These are phyloP conservation scores for Phytophthora tentaculata DNA, from an alignment of 352 stramenopile species.

Conservation along the genomic window DNA sequence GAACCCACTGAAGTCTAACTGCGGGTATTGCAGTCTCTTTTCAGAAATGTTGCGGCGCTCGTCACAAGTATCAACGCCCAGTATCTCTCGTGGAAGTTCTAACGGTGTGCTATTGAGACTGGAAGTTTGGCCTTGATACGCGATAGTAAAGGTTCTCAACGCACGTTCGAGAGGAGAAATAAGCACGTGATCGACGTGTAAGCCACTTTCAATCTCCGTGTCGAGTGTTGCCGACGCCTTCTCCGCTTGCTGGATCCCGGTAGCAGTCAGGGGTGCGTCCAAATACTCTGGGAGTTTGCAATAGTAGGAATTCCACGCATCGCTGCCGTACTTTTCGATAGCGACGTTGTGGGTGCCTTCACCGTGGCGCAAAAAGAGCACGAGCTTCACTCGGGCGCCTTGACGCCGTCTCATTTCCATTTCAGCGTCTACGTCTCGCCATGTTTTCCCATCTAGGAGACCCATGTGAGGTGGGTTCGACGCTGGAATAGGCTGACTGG, in stretches of 20 bases:
- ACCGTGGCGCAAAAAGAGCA: constrained; percentile 38
- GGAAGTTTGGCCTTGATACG: constrained; percentile 25
- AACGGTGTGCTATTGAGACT: constrained; percentile 21
- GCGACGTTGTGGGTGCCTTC: constrained; percentile 39
- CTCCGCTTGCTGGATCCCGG: constrained; percentile 26
- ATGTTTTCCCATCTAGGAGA: constrained; percentile 34
- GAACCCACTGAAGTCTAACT: constrained; percentile 31
- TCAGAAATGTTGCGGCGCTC: constrained; percentile 29
- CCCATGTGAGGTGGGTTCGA: constrained; percentile 31
- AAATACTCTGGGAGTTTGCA: constrained; percentile 34
- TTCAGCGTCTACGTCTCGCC: constrained; percentile 29
- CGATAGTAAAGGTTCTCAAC: constrained; percentile 31
- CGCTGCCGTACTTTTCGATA: constrained; percentile 35
- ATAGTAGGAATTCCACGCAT: constrained; percentile 36
- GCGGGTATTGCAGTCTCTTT: constrained; percentile 28
- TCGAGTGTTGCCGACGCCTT: constrained; percentile 22
- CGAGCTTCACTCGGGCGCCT: constrained; percentile 25
- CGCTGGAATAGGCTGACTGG: constrained; percentile 8
- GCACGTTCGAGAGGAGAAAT: constrained; percentile 35
- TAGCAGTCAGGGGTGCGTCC: constrained; percentile 30
- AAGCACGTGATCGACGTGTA: constrained; percentile 29
- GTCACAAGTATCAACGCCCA: constrained; percentile 34
- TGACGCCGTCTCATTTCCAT: constrained; percentile 9
- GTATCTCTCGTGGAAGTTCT: constrained; percentile 30
- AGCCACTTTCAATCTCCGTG: constrained; percentile 17